Percentiles rank a stretch among this genome's conserved stretches.
Evolutionary conservation across 331 rosid genomes (phyloP).

Genomic region (Rosa hybrid): DNA sequence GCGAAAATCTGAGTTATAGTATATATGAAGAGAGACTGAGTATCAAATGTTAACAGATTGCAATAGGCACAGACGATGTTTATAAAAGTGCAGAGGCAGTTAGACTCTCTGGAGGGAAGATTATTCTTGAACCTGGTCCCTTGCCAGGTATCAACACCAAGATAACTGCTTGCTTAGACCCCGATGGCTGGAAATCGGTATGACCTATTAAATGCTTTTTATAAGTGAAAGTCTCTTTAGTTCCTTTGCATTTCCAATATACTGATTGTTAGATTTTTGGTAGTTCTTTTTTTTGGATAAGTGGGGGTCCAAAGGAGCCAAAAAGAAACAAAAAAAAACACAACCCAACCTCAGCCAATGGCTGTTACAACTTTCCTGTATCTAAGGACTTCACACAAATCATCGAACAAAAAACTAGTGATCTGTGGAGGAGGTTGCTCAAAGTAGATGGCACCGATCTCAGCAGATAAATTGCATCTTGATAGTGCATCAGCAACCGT

Average conservation of each 20-base stretch:
- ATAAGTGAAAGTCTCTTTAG: neutral
- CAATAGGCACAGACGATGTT: constrained; percentile 40
- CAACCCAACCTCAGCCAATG: too few relatives aligned
- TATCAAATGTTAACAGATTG: constrained; percentile 25
- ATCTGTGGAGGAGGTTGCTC: too few relatives aligned
- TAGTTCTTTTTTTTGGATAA: neutral
- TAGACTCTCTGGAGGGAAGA: constrained; percentile 30
- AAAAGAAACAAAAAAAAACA: too few relatives aligned
- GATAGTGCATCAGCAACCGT: too few relatives aligned
- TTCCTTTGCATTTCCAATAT: constrained; percentile 1
- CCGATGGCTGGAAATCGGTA: constrained; percentile 44
- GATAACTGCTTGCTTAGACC: constrained; percentile 39
- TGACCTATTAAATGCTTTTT: neutral
- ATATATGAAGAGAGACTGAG: constrained; percentile 2
- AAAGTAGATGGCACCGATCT: too few relatives aligned
- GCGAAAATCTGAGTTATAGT: neutral
- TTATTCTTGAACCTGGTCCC: constrained; percentile 38
- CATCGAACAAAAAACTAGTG: too few relatives aligned
- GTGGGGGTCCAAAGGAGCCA: too few relatives aligned
- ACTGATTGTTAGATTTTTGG: neutral
- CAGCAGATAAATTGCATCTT: too few relatives aligned
- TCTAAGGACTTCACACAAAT: too few relatives aligned
- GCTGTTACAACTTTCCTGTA: too few relatives aligned
- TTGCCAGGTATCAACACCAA: constrained; percentile 44
- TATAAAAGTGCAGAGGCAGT: constrained; percentile 36